Evolutionary conservation across 179 eudicot species (phyloP), one percentile per base, ranked within the genome.

Genomic region (Patellifolia procumbens): DNA sequence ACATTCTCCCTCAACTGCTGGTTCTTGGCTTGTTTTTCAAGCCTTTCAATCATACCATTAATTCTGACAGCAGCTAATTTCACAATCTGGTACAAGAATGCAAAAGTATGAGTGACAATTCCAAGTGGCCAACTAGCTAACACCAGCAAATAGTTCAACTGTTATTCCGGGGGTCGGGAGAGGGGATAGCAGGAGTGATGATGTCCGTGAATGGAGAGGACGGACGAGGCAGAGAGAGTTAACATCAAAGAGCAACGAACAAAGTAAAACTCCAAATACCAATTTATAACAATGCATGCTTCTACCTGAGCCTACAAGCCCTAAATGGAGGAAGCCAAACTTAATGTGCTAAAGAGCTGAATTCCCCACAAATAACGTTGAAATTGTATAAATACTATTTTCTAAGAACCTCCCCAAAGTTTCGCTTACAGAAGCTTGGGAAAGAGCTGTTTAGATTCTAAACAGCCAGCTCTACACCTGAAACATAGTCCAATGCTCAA

Each of bases 41-140:
- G 92, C 87, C 90, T 89, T 75, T 96, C 99, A 39, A 93, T 86
- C 93, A 96, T 89, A n/a, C 89, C 92, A 73, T 90, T 96, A 85
- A 93, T 93, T 83, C 98, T 89, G 42, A 93, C 96, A 79, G 99
- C 99, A 70, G 97, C 99, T 74, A 96, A 80, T 90, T 93, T 96
- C 65, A 83, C 84, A 81, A 91, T 93, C 99, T 96, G 77, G 42
- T 32, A 73, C 72, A 71, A 79, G 45, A 53, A 72, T 46, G 59
- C 43, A 46, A 46, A 34, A 32, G 20, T 55, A 15, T 46, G 26
- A 56, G 62, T 45, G 26, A 65, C 26, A 68, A 71, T 58, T 55
- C 56, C 26, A 70, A 35, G 19, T 34, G 7, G 7, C 42, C 29
- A 62, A 10, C 4, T 7, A 76, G 26, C 28, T n/a, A 56, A 68